Evolutionary conservation across 331 rosid genomes (phyloP), one percentile per base, ranked within the genome.

Genomic region (Spiraea crenata): DNA sequence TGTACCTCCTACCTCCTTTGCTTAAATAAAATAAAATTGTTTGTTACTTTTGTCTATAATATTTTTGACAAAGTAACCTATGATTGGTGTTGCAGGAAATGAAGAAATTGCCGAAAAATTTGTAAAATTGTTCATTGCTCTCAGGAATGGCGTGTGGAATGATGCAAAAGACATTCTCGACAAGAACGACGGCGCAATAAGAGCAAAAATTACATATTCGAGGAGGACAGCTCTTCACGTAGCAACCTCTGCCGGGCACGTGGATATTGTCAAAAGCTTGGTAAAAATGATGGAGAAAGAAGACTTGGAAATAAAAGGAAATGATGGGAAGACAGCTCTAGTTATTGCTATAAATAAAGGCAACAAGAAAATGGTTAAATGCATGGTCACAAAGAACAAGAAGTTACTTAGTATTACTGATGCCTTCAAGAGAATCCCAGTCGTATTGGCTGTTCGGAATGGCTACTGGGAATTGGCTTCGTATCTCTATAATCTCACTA

Each of bases 181-280:
- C 57, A 5, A 57, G n/a, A 16, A 56, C 15, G 38, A 37, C 13
- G 15, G 19, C 0, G 60, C 60, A 56, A 5, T 19, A 25, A 25
- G 39, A 56, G 16, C 60, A 56, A 56, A 7, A 56, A 11, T 20
- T 20, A n/a, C 16, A 8, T 20, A 19, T 20, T 55, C 15, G 11
- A 14, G 37, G 3, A 4, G 3, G 9, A 56, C 61, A 11, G 61
- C 61, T 56, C 61, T 56, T 56, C 61, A 56, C 61, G 25, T 56
- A 5, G 73, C 73, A 51, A 17, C 41, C 34, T 8, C 2, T 20
- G 62, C 40, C 44, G 63, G 63, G 13, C 79, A 68, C 12, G 7
- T 5, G 11, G 16, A 41, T 5, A 68, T 68, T 15, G 70, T 49
- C 11, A 3, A 59, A 14, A 5, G 20, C 20, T 52, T 68, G 35